Base-by-base conservation (phyloP, 2,329 filamentous ascomycete genomes). In the Colletotrichum sp. region DNA sequence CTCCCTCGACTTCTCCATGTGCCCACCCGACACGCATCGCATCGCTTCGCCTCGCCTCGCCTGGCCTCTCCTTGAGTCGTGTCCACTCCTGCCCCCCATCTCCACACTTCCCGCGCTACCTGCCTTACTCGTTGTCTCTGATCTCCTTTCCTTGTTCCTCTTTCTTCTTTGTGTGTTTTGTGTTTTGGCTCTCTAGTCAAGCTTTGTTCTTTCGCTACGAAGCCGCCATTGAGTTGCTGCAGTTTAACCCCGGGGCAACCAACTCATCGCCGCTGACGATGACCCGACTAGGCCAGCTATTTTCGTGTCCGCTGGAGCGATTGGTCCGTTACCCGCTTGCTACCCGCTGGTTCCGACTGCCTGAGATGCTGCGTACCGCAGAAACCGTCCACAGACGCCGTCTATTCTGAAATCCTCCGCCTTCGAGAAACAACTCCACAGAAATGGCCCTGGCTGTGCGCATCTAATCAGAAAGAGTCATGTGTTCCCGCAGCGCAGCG, bases 401-500 rank as follows among this genome's bases (percentile, higher is more conserved):
- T 34, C n/a, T 66, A 36, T 66, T 66, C 47, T 65, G n/a, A 24
- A 21, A 55, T 34, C 21, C 59, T 13, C 18, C 29, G 36, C 18
- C 66, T 70, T 72, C 66, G 59, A 72, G 66, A 65, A 68, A 27
- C 36, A 54, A 38, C 18, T 70, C 54, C 66, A 65, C 70, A 59
- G 51, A 21, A 51, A 59, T 27, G 58, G 51, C 59, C 12, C 59
- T 64, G 66, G 29, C 66, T 73, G 66, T 70, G 59, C 59, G 61
- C 59, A 65, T 15, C 43, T 61, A 69, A 61, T 61, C 51, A 70
- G 24, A 15, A 12, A 65, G 66, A 59, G 59, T 70, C 66, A 59
- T 64, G 58, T 73, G 51, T 70, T 58, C 57, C 68, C 51, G 70
- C 66, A 69, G 43, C 38, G n/a, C 43, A 47, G 43, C 38, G n/a